Percentiles rank a stretch among this genome's conserved stretches.
phyloP scores from a whole-genome alignment of 768 basidiomycete genomes.

The Podaxis sp. region DNA sequence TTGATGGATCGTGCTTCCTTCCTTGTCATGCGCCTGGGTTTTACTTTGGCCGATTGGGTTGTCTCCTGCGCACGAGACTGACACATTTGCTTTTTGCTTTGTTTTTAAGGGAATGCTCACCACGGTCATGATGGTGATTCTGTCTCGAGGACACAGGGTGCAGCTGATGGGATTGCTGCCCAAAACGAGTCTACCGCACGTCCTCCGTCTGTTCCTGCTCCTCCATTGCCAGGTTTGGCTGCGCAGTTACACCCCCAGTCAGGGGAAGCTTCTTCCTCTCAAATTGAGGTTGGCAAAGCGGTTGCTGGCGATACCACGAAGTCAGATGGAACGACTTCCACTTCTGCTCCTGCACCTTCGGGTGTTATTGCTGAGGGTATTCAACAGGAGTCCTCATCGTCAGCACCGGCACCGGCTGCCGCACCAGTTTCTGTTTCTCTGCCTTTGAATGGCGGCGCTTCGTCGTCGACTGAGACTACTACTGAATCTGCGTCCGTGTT shows the following conservation, averaged over 20 bases:
- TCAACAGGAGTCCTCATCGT: slow-evolving; percentile 7
- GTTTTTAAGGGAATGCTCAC: slow-evolving; percentile 48
- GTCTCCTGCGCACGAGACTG: slow-evolving; percentile 57
- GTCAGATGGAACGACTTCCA: slow-evolving; percentile 14
- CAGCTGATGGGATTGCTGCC: slow-evolving; percentile 22
- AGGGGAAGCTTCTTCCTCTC: slow-evolving; percentile 25
- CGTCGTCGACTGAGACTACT: slow-evolving; percentile 19
- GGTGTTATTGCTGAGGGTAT: background rate
- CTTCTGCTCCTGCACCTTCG: background rate
- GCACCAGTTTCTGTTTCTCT: slow-evolving; percentile 13
- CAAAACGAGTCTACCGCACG: slow-evolving; percentile 5
- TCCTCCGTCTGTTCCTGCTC: slow-evolving; percentile 11
- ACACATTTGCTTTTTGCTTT: slow-evolving; percentile 38
- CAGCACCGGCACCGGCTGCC: background rate
- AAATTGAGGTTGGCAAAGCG: slow-evolving; percentile 21
- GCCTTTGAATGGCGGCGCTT: slow-evolving; percentile 3
- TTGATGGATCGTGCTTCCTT: slow-evolving; percentile 35
- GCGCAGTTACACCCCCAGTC: slow-evolving; percentile 19
- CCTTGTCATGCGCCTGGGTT: slow-evolving; percentile 38
- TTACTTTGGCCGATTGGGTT: slow-evolving; percentile 31
- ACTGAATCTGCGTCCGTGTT: slow-evolving; percentile 52
- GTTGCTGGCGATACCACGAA: slow-evolving; percentile 12
- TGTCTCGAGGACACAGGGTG: slow-evolving; percentile 36
- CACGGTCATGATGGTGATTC: slow-evolving; percentile 33
- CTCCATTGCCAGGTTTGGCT: slow-evolving; percentile 3